Evolutionary conservation across 2,329 filamentous ascomycete genomes (phyloP).

Genomic region (Lecanicillium sp.): DNA sequence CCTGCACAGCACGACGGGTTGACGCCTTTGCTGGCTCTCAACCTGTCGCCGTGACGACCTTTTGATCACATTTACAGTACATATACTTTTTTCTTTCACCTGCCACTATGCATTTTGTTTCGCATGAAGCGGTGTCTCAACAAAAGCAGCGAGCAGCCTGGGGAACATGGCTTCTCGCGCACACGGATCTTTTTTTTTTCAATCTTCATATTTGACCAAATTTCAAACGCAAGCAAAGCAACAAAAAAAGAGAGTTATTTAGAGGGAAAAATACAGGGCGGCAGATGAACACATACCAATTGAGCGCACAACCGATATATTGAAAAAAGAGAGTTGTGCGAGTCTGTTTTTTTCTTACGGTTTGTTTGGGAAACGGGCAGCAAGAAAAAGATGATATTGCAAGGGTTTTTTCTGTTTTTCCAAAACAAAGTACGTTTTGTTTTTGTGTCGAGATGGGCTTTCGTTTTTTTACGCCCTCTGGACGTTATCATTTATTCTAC

Average conservation of each 20-base stretch:
- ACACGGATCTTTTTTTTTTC: not conserved
- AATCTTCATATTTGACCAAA: not conserved
- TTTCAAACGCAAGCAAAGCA: not conserved
- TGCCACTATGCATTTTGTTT: not conserved
- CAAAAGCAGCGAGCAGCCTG: constrained; percentile 1
- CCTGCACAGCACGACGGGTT: not conserved
- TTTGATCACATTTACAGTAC: constrained; percentile 4
- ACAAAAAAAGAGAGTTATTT: no score
- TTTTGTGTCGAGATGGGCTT: no score
- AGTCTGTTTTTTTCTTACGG: not conserved
- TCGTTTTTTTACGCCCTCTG: no score
- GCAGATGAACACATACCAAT: no score
- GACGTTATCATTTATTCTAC: constrained; percentile 1
- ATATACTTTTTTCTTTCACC: constrained; percentile 5
- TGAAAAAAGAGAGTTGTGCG: not conserved
- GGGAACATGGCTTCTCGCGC: not conserved
- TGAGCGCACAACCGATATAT: no score
- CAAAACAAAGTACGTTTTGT: no score
- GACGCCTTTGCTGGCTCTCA: constrained; percentile 4
- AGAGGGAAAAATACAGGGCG: no score
- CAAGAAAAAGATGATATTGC: not conserved
- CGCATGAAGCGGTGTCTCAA: not conserved
- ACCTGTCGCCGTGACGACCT: not conserved
- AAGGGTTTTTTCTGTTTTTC: not conserved
- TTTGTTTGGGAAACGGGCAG: not conserved